phyloP scores from a whole-genome alignment of 805 yeast species.

The Sungouiozyma intestinalis region DNA sequence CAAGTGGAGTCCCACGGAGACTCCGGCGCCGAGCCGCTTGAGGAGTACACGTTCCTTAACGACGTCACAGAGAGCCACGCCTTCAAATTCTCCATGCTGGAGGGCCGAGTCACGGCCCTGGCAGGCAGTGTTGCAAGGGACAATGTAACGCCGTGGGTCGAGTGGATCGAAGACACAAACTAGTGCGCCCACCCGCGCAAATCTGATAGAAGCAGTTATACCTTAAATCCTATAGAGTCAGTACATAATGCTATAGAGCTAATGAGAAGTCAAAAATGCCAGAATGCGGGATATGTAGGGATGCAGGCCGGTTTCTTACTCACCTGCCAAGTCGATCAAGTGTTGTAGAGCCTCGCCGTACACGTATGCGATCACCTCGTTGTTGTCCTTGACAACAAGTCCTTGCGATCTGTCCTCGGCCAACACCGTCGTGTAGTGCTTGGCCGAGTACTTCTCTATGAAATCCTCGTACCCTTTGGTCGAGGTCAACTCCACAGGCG shows the following conservation, averaged over 20 bases:
- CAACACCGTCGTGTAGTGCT: constrained; percentile 10
- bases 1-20: constrained; percentile 29
- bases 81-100: constrained; percentile 60
- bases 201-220: too few species aligned
- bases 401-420: constrained; percentile 29
- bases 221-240: too few species aligned
- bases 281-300: not conserved
- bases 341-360: constrained; percentile 30
- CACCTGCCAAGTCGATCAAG: constrained; percentile 16
- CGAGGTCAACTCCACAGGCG: constrained; percentile 34
- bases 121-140: constrained; percentile 62
- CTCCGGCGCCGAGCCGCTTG: constrained; percentile 15
- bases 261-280: not conserved
- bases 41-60: constrained; percentile 27
- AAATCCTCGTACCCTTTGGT: constrained; percentile 33
- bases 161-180: constrained; percentile 59
- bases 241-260: not conserved
- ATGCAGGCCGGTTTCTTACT: not conserved
- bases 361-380: constrained; percentile 32
- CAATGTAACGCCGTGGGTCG: constrained; percentile 50
- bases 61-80: constrained; percentile 18
- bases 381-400: constrained; percentile 27
- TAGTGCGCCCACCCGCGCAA: too few species aligned
- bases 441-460: constrained; percentile 17
- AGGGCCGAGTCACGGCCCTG: constrained; percentile 59